These are phyloP conservation scores for Mortierella polycephala DNA, from an alignment of 371 early-diverging fungal species.

Conservation along the genomic window DNA sequence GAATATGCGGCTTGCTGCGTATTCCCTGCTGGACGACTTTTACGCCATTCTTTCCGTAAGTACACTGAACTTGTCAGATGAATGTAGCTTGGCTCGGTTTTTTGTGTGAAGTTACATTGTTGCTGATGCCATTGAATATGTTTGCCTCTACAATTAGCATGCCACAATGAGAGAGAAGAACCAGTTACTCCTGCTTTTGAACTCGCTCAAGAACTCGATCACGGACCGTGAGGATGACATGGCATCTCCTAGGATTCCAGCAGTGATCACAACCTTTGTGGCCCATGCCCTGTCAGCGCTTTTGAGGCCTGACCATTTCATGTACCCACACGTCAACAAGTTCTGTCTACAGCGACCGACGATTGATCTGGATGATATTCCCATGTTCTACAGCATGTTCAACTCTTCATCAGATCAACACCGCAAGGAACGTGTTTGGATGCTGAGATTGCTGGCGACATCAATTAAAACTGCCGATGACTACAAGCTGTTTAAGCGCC, in stretches of 20 bases:
- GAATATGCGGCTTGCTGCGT: slow-evolving; percentile 67
- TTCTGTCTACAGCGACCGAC: slow-evolving; percentile 78
- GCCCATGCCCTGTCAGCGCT: slow-evolving; percentile 72
- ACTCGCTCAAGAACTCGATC: slow-evolving; percentile 77
- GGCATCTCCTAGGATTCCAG: slow-evolving; percentile 69
- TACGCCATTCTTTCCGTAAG: slow-evolving; percentile 68
- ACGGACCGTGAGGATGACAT: slow-evolving; percentile 56
- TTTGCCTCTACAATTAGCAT: slow-evolving; percentile 14
- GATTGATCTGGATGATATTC: slow-evolving; percentile 82
- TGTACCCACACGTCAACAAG: slow-evolving; percentile 79
- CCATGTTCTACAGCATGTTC: slow-evolving; percentile 82
- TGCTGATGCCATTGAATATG: no score
- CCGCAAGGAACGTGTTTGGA: slow-evolving; percentile 80
- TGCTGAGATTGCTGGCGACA: slow-evolving; percentile 72
- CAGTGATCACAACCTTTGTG: slow-evolving; percentile 72
- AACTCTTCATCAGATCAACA: slow-evolving; percentile 70
- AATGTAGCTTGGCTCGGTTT: no score
- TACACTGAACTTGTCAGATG: neutral
- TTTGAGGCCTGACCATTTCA: slow-evolving; percentile 76
- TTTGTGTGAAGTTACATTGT: neutral
- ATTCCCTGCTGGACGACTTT: slow-evolving; percentile 74
- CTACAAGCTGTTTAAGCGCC: slow-evolving; percentile 73
- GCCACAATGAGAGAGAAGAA: slow-evolving; percentile 70
- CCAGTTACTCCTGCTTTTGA: slow-evolving; percentile 72
- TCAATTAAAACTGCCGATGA: slow-evolving; percentile 69